Evolutionary conservation across 1,284 basidiomycete genomes (phyloP), one percentile per base, ranked within the genome.

Genomic region (Austroboletus niveus): DNA sequence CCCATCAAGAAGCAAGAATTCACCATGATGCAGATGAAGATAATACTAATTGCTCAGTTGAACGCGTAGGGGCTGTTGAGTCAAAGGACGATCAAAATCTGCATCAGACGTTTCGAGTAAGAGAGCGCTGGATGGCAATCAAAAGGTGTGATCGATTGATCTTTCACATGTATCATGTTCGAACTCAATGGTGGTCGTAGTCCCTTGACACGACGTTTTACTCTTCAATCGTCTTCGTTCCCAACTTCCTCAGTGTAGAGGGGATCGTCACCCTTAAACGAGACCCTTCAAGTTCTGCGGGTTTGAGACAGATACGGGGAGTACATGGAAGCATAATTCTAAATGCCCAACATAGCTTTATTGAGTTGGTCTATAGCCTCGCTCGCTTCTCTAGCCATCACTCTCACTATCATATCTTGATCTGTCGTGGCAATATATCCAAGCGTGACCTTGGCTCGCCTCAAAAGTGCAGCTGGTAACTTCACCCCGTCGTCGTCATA

Each of bases 281-380:
- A 91, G 80, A 72, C 78, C 72, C 74, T 69, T 69, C 56, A 63
- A 89, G 79, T 69, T 63, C 59, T 73, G 84, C 69, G 73, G 72
- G 72, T 75, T 75, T 86, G 83, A 81, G 89, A 92, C 89, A 92
- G 89, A 92, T 92, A 90, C 89, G 89, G 79, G 87, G 88, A 84
- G 75, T 58, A 92, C 77, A 92, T 73, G 5, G 5, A n/a, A 5
- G 6, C 38, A 22, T 10, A 44, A 41, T 41, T 36, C 56, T 68
- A 77, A 24, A 82, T 51, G 31, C 79, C 79, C 40, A 84, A 40
- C 51, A 65, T 68, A 39, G 79, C 79, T 57, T 70, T 69, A 45
- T 76, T 73, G 46, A 89, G 63, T 59, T 81, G 73, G 45, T 75
- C 70, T 40, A 90, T 61, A 27, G 72, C 75, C 58, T 87, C 86